Base-by-base conservation (phyloP, 2,329 filamentous ascomycete genomes). In the Lasiodiplodia hormozganensis region DNA sequence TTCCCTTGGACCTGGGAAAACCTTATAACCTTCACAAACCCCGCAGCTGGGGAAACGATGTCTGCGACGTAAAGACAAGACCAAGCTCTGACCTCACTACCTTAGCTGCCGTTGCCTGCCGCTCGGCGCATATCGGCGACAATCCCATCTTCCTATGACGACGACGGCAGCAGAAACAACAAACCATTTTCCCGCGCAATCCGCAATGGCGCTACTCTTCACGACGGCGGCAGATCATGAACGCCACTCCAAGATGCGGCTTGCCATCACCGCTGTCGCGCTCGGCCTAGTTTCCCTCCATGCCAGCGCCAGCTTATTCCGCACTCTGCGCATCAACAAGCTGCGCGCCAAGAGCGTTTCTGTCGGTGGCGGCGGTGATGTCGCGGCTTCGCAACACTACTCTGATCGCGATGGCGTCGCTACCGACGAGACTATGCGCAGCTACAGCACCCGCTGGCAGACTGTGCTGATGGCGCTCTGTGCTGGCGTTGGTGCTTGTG, bases 401-500 rank as follows among this genome's bases (percentile, higher is more conserved):
- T 28, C 65, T 43, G 65, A 67, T 28, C 53, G 23, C 11, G 65
- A 67, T 34, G 65, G 65, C 40, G 65, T 52, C 47, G 65, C 65
- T 1, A 58, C 66, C 31, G n/a, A 23, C 4, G 66, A 68, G 23
- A 65, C 51, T 11, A 47, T 28, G 62, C n/a, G 25, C 38, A 16
- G 25, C 62, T 65, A 65, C 62, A 36, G 31, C 62, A 51, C 49
- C 21, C 62, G 51, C 62, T 65, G 62, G 62, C 49, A 65, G 34
- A 47, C 51, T 12, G 34, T 14, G 14, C 23, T 56, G 11, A 43
- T 21, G 14, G 28, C 31, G 2, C 23, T 64, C 6, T 52, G 43
- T 11, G 60, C 60, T 36, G 47, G 10, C 1, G 11, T 21, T 2
- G 60, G 60, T 3, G 40, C 23, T n/a, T 56, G 49, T n/a, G n/a